Conservation (phyloP, 768 basidiomycete genomes). For the Rhodotorula graminis region DNA sequence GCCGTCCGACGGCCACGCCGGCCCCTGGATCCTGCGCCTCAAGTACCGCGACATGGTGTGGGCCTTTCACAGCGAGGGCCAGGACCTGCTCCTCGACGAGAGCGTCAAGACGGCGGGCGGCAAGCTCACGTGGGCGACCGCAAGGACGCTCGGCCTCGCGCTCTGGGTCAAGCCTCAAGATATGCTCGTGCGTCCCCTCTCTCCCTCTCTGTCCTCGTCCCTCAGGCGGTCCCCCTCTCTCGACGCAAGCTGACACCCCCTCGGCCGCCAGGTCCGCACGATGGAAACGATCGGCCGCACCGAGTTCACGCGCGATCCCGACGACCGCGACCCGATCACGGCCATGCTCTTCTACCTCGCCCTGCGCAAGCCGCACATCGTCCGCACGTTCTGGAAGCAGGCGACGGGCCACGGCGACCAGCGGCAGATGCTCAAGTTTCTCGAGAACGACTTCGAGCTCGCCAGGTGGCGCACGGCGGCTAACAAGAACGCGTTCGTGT, state of each 20-base stretch:
- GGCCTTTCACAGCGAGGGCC: slow-evolving; percentile 94
- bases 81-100: slow-evolving; percentile 74
- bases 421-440: slow-evolving; percentile 78
- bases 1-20: neutral
- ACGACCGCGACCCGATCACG: slow-evolving; percentile 76
- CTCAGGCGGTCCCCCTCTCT: neutral
- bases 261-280: slow-evolving; percentile 60
- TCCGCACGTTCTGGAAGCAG: slow-evolving; percentile 93
- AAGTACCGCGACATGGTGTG: slow-evolving; percentile 92
- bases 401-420: slow-evolving; percentile 91
- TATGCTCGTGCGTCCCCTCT: slow-evolving; percentile 57
- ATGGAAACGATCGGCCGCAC: slow-evolving; percentile 85
- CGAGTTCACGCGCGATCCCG: slow-evolving; percentile 77
- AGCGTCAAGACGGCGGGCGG: slow-evolving; percentile 60
- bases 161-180: slow-evolving; percentile 81
- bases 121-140: slow-evolving; percentile 90
- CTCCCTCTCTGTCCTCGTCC: too few relatives aligned
- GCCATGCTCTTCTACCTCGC: slow-evolving; percentile 95
- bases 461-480: slow-evolving; percentile 87
- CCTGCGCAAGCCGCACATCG: slow-evolving; percentile 81
- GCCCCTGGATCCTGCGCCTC: slow-evolving; percentile 50
- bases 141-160: slow-evolving; percentile 75
- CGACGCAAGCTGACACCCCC: neutral
- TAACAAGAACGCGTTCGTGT: slow-evolving; percentile 88
- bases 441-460: slow-evolving; percentile 79